Evolutionary conservation across 768 basidiomycete species (phyloP).

Genomic region (Mrakia frigida): DNA sequence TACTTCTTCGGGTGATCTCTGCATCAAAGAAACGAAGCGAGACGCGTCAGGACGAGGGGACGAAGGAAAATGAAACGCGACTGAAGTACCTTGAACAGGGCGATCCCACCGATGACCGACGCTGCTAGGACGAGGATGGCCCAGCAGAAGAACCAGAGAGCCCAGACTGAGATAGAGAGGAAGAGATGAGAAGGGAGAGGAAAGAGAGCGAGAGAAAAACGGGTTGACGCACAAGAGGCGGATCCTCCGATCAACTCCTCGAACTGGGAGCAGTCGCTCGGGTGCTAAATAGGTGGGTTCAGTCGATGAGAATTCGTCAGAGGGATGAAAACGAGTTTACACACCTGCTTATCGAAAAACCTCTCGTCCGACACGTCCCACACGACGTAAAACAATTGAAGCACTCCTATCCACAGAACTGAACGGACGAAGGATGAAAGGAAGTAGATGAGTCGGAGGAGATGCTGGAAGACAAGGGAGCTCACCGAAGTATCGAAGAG

Average conservation of each 20-base stretch:
- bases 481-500: slow-evolving; percentile 60
- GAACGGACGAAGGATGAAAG: no score
- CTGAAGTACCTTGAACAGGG: slow-evolving; percentile 73
- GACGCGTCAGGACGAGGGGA: not conserved
- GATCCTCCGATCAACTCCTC: slow-evolving; percentile 56
- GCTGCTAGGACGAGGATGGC: slow-evolving; percentile 66
- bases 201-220: slow-evolving; percentile 43
- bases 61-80: not conserved
- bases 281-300: no score
- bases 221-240: slow-evolving; percentile 42
- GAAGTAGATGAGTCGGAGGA: no score
- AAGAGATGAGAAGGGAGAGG: not conserved
- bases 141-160: slow-evolving; percentile 75
- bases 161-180: slow-evolving; percentile 60
- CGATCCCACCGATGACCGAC: slow-evolving; percentile 74
- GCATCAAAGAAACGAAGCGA: not conserved
- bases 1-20: not conserved
- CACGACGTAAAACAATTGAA: slow-evolving; percentile 65
- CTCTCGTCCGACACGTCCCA: slow-evolving; percentile 94
- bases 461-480: no score
- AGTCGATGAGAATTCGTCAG: no score
- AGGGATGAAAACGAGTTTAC: not conserved
- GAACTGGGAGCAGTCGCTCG: slow-evolving; percentile 59
- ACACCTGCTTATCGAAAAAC: slow-evolving; percentile 45
- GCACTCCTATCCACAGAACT: slow-evolving; percentile 31